A percentile compares a stretch with the other conserved stretches of the same genome.
phyloP scores from a whole-genome alignment of 1,284 basidiomycete species.

The Schizophyllum commune region DNA sequence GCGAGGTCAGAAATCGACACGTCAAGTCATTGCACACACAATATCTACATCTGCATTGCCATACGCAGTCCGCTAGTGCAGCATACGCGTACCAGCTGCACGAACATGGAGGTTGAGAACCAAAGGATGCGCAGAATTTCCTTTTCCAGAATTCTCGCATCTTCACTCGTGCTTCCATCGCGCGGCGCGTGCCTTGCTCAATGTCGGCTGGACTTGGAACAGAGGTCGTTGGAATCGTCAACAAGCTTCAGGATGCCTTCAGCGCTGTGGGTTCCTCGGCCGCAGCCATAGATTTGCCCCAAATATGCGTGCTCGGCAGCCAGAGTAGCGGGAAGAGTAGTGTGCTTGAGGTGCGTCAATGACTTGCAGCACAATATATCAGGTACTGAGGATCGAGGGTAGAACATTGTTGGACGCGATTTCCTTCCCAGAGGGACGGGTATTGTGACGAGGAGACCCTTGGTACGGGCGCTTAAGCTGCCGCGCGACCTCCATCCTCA shows the following conservation, averaged over 20 bases:
- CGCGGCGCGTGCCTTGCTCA: not conserved
- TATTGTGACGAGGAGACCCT: constrained; percentile 92
- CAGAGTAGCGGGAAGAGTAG: constrained; percentile 87
- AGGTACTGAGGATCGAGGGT: constrained; percentile 1
- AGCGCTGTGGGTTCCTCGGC: constrained; percentile 68
- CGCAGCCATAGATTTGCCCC: constrained; percentile 74
- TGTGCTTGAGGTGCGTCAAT: constrained; percentile 59
- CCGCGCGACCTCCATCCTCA: constrained; percentile 6
- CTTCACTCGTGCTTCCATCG: not conserved
- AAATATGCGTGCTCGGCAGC: constrained; percentile 81
- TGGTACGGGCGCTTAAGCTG: constrained; percentile 39
- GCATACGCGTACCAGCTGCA: no score
- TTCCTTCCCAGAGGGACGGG: constrained; percentile 96
- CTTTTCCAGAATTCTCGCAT: not conserved
- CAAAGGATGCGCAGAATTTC: not conserved
- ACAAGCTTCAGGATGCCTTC: constrained; percentile 84
- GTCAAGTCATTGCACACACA: no score
- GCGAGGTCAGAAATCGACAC: no score
- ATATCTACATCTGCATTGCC: no score
- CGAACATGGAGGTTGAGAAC: not conserved
- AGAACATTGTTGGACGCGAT: constrained; percentile 97
- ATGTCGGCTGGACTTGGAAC: constrained; percentile 53
- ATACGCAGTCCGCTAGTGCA: no score
- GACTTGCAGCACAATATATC: not conserved
- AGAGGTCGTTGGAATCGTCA: constrained; percentile 71